Evolutionary conservation across 225 moss, liverwort and hornwort species (phyloP), one percentile per base, ranked within the genome.

Genomic region (Marchantia polymorpha): DNA sequence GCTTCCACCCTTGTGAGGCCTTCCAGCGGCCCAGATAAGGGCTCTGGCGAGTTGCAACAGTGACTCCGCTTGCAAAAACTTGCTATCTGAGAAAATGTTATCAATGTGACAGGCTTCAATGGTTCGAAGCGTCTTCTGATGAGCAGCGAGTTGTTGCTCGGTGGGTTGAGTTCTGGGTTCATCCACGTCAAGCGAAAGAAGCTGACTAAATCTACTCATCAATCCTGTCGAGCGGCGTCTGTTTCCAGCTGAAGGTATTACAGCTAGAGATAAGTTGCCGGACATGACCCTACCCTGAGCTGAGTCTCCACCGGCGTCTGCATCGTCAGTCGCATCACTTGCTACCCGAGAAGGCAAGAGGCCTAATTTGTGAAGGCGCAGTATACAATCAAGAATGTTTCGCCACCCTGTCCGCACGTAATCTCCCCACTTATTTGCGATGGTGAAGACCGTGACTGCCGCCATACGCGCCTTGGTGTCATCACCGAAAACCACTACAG

Each of bases 401-500:
- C 99, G 92, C 99, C 99, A 99, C 26, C 93, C 99, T 81, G 93
- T 95, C 71, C 99, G 90, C 55, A 99, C 93, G 83, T 93, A 93
- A 86, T 99, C 99, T 72, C 99, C 99, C 90, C 91, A 99, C 85
- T 95, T 95, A 50, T 99, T 99, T 67, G 99, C 99, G 82, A 99
- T 95, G 53, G 93, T 91, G 74, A 99, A 99, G 67, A 99, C 99
- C 30, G 99, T 93, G 39, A 99, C 91, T 80, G 99, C 99, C 63
- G 99, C 99, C 99, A 99, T 99, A 39, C 99, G 95, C 58, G 99
- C 99, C 90, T 95, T 99, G 17, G 99, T 95, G 78, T 99, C 95
- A 75, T 95, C 99, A 31, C 99, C 99, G 86, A 99, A 99, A 30
- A 95, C 99, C 81, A 94, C 90, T 30, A 95, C 93, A 64, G 95